Conservation (phyloP, 306 rosid genomes). For the Quercus ilex region DNA sequence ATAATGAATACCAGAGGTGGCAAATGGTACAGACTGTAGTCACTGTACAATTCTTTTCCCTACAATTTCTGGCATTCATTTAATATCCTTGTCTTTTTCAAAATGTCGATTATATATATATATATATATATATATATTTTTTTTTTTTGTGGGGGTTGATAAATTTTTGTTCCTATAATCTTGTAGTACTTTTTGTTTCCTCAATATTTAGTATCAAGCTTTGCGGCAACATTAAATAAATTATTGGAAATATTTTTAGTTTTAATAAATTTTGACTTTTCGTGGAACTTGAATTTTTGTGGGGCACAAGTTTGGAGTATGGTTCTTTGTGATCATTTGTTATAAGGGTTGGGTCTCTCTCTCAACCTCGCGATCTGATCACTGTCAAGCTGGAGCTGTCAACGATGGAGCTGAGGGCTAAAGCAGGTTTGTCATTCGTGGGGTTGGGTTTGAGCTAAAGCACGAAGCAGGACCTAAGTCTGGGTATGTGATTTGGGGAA, state of each 20-base stretch:
- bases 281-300: neutral
- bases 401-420: too few relatives aligned
- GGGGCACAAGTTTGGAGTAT: neutral
- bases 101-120: neutral
- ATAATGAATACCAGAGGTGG: constrained; percentile 22
- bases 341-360: neutral
- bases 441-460: too few relatives aligned
- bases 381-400: too few relatives aligned
- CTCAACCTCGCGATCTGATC: too few relatives aligned
- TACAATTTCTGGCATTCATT: neutral
- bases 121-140: too few relatives aligned
- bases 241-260: neutral
- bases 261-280: neutral
- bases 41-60: neutral
- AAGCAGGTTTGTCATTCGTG: too few relatives aligned
- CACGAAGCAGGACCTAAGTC: too few relatives aligned
- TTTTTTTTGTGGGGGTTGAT: constrained; percentile 7
- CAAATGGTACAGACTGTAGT: constrained; percentile 42
- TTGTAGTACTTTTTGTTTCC: neutral
- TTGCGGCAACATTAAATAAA: neutral
- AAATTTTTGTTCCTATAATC: neutral
- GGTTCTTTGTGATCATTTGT: neutral
- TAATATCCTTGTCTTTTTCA: neutral
- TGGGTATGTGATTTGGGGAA: too few relatives aligned
- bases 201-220: constrained; percentile 3